These are phyloP conservation scores for Yamadazyma kitorensis DNA, from an alignment of 805 yeast species.

Conservation along the genomic window DNA sequence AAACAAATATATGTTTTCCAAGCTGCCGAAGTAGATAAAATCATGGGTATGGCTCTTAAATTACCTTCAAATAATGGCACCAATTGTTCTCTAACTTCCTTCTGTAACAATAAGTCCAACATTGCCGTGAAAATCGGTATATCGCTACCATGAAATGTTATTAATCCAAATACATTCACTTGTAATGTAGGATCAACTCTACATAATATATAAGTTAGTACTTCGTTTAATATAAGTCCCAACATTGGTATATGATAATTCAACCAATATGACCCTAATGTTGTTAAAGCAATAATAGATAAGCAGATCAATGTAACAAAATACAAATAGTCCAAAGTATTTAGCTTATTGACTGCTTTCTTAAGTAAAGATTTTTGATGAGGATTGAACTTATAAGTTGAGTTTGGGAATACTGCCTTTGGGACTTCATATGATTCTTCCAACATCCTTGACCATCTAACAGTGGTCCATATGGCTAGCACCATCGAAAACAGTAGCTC, in stretches of 20 bases:
- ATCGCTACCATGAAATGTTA: constrained; percentile 7
- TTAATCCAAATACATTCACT: constrained; percentile 8
- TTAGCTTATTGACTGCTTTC: constrained; percentile 15
- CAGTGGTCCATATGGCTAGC: constrained; percentile 12
- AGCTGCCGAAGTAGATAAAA: constrained; percentile 11
- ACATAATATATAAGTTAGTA: constrained; percentile 29
- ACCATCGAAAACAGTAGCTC: constrained; percentile 10
- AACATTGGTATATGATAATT: constrained; percentile 14
- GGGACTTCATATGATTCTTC: constrained; percentile 22
- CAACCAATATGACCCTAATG: constrained; percentile 16
- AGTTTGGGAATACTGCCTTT: constrained; percentile 21
- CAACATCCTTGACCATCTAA: constrained; percentile 19
- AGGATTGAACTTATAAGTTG: constrained; percentile 14
- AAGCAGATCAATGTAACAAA: constrained; percentile 22
- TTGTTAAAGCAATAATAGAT: constrained; percentile 20
- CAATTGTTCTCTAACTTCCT: constrained; percentile 2
- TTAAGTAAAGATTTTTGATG: constrained; percentile 15
- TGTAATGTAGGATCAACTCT: constrained; percentile 20
- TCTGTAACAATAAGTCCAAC: constrained; percentile 5
- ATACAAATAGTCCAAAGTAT: constrained; percentile 30
- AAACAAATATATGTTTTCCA: constrained; percentile 16
- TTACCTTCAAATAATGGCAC: constrained; percentile 9
- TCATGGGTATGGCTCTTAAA: constrained; percentile 1
- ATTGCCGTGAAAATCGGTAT: constrained; percentile 8
- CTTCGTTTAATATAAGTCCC: constrained; percentile 26